phyloP scores from a whole-genome alignment of 176 grass and related monocot species.

The Chloris gayana region DNA sequence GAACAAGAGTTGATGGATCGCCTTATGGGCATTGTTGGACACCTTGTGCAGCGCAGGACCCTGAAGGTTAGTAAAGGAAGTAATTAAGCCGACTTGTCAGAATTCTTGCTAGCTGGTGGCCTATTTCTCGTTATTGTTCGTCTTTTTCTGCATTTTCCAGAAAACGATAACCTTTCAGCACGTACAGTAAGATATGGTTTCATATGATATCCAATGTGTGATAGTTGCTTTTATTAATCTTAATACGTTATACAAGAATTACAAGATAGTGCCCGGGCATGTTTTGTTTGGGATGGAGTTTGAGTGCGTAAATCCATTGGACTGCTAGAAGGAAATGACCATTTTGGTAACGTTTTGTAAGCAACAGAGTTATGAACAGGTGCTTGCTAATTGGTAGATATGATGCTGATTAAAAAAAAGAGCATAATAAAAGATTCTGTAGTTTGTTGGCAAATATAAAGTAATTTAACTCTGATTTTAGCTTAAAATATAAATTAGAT shows the following conservation, averaged over 20 bases:
- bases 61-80: constrained; percentile 68
- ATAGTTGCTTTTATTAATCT: not conserved
- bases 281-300: not conserved
- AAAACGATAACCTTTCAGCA: not conserved
- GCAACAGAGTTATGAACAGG: not conserved
- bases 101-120: not conserved
- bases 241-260: constrained; percentile 3
- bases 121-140: not conserved
- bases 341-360: not conserved
- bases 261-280: not conserved
- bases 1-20: constrained; percentile 85
- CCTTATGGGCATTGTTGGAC: constrained; percentile 96
- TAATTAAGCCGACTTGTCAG: constrained; percentile 25
- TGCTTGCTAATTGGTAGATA: not conserved
- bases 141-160: constrained; percentile 12
- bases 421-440: not conserved
- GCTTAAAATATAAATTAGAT: not conserved
- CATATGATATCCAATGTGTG: not conserved
- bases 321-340: not conserved
- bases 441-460: not conserved
- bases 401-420: not conserved
- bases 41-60: constrained; percentile 91
- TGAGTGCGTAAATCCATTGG: not conserved
- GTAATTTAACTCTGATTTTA: not conserved
- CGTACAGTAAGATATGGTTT: constrained; percentile 2